Conservation (phyloP, 192 early-diverging fungal species). For the Coemansia sp. region DNA sequence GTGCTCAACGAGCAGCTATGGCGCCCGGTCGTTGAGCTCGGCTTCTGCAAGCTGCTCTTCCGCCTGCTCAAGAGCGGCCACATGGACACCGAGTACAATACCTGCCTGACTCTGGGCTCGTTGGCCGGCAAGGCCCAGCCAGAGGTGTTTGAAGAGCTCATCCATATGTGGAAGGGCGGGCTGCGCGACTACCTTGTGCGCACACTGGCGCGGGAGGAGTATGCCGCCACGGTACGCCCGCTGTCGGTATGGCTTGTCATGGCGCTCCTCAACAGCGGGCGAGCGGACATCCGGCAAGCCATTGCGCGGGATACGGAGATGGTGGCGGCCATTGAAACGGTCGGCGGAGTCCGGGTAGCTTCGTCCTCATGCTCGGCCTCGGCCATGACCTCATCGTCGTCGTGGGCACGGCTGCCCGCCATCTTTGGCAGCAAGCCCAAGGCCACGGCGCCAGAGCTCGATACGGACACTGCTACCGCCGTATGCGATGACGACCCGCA, state of each 20-base stretch:
- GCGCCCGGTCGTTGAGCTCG: conserved; percentile 23
- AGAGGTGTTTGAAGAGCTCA: conserved; percentile 30
- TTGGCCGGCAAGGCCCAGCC: conserved; percentile 10
- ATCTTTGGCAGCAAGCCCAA: not conserved
- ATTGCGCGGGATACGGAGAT: conserved; percentile 17
- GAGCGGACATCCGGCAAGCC: conserved; percentile 6
- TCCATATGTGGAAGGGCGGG: conserved; percentile 24
- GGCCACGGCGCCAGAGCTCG: not conserved
- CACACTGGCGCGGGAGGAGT: conserved; percentile 10
- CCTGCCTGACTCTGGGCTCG: conserved; percentile 23
- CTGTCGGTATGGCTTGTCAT: conserved; percentile 24
- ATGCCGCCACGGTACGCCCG: conserved; percentile 17
- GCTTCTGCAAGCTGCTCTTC: conserved; percentile 13
- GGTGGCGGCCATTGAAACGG: conserved; percentile 19
- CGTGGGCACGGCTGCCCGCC: conserved; percentile 7
- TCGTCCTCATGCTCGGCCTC: not conserved
- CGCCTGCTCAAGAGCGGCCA: conserved; percentile 4
- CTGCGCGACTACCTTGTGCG: conserved; percentile 13
- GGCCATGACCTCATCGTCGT: not conserved
- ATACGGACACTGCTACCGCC: not conserved
- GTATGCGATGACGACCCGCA: not conserved
- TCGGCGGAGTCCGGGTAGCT: not conserved
- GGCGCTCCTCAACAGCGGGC: conserved; percentile 18
- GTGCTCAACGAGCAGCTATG: conserved; percentile 23
- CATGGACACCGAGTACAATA: conserved; percentile 17